These are phyloP conservation scores for Meredithiella fracta DNA, from an alignment of 2,329 filamentous ascomycete species.

Conservation along the genomic window DNA sequence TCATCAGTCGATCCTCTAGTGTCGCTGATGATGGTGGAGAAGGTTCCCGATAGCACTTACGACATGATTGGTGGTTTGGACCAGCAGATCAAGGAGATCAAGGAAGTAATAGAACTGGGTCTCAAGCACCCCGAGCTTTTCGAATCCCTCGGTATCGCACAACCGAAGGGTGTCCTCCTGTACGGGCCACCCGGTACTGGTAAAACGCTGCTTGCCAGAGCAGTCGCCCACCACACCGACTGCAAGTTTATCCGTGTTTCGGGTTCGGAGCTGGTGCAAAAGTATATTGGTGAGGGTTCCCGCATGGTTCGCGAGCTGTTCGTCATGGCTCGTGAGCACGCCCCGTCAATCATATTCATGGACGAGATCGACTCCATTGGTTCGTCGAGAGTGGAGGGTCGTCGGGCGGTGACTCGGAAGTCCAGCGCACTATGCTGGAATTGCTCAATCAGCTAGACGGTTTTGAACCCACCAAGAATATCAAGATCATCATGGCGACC, in stretches of 20 bases:
- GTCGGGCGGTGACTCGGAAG: constrained; percentile 89
- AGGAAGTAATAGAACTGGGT: constrained; percentile 97
- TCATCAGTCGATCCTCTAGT: constrained; percentile 97
- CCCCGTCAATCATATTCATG: constrained; percentile 99
- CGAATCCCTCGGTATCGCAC: constrained; percentile 95
- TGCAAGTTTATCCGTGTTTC: constrained; percentile 98
- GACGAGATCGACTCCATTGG: constrained; percentile 99
- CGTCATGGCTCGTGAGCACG: constrained; percentile 97
- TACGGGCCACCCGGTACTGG: constrained; percentile 95
- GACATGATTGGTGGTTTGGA: constrained; percentile 99
- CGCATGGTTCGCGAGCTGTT: constrained; percentile 98
- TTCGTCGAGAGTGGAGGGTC: constrained; percentile 88
- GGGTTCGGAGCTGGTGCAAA: constrained; percentile 90
- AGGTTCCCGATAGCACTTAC: constrained; percentile 98
- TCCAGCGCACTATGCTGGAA: constrained; percentile 97
- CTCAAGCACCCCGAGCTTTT: constrained; percentile 97
- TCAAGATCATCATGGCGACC: constrained; percentile 99
- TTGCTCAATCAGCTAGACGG: constrained; percentile 95
- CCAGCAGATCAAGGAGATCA: constrained; percentile 99
- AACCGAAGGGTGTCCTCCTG: constrained; percentile 91
- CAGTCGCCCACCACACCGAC: constrained; percentile 94
- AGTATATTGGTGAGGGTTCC: constrained; percentile 96
- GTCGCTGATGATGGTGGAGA: constrained; percentile 99
- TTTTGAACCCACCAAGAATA: constrained; percentile 98
- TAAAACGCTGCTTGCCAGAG: constrained; percentile 87